Conservation (phyloP, 331 rosid genomes). For the Acacia concinna region DNA sequence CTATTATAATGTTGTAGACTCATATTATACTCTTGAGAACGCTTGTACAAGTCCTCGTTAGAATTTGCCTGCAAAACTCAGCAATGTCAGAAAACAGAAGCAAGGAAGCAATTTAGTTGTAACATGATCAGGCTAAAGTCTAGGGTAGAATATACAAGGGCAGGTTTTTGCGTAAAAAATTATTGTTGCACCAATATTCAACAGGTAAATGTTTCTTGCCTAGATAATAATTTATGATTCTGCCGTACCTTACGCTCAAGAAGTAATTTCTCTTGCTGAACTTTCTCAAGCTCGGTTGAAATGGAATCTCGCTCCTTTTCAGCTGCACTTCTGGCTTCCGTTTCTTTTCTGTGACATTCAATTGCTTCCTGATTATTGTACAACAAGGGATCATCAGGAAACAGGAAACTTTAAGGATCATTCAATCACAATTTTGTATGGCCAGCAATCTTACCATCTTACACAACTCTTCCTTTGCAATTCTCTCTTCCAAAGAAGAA, state of each 20-base stretch:
- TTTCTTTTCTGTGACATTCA: slow-evolving; percentile 47
- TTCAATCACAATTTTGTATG: slow-evolving; percentile 24
- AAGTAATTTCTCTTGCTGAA: slow-evolving; percentile 43
- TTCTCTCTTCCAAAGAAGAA: slow-evolving; percentile 57
- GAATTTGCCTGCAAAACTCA: slow-evolving; percentile 60
- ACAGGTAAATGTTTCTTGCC: background rate
- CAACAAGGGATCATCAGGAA: slow-evolving; percentile 4
- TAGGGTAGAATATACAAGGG: background rate
- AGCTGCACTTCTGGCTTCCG: slow-evolving; percentile 57
- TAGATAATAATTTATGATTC: background rate
- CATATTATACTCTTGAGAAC: slow-evolving; percentile 85
- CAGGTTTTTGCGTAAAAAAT: background rate
- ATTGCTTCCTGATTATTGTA: slow-evolving; percentile 59
- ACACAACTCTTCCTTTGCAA: slow-evolving; percentile 60
- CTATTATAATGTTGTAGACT: slow-evolving; percentile 82
- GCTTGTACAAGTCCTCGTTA: slow-evolving; percentile 71
- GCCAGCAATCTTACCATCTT: slow-evolving; percentile 57
- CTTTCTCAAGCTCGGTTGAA: slow-evolving; percentile 31
- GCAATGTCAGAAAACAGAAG: slow-evolving; percentile 13
- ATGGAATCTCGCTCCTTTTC: slow-evolving; percentile 50
- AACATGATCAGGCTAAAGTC: background rate
- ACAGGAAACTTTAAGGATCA: background rate
- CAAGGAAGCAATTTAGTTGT: background rate
- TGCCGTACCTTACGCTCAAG: slow-evolving; percentile 54
- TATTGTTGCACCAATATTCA: background rate